These are phyloP conservation scores for Bretziella fagacearum DNA, from an alignment of 2,329 filamentous ascomycete species.

Conservation along the genomic window DNA sequence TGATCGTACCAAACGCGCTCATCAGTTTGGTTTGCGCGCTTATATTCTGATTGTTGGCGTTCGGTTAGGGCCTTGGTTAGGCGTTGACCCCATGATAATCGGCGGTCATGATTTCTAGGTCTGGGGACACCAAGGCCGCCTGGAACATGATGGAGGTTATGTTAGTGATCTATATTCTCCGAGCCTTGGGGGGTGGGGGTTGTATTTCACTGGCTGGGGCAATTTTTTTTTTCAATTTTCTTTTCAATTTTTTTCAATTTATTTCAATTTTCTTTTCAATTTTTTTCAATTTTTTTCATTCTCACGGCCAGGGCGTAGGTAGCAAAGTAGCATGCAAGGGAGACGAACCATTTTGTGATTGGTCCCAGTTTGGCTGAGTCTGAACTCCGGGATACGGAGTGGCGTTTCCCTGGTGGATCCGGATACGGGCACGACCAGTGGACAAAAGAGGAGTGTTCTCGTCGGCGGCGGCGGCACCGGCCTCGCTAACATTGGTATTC, in stretches of 20 bases:
- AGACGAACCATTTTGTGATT: neutral
- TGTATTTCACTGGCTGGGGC: neutral
- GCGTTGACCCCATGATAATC: conserved; percentile 42
- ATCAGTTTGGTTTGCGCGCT: conserved; percentile 51
- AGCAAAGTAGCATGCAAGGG: too few species aligned
- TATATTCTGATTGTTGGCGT: conserved; percentile 44
- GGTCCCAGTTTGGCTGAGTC: conserved; percentile 1
- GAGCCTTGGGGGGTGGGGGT: too few species aligned
- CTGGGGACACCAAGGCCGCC: neutral
- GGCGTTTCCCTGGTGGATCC: conserved; percentile 23
- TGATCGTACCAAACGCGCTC: conserved; percentile 98
- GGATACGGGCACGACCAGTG: conserved; percentile 25
- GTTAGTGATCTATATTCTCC: neutral
- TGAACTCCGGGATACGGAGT: conserved; percentile 10
- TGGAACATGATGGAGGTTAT: neutral
- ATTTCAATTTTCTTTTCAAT: too few species aligned
- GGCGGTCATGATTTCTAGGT: conserved; percentile 36
- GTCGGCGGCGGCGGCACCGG: conserved; percentile 22
- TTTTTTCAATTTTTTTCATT: too few species aligned
- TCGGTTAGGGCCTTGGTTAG: conserved; percentile 42
- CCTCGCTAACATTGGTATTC: conserved; percentile 7
- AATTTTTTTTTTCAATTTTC: neutral
- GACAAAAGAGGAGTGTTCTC: conserved; percentile 30
- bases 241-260: too few species aligned
- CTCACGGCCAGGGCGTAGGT: too few species aligned